Evolutionary conservation across 2,329 filamentous ascomycete genomes (phyloP).

Genomic region (Pseudocercospora cruenta): DNA sequence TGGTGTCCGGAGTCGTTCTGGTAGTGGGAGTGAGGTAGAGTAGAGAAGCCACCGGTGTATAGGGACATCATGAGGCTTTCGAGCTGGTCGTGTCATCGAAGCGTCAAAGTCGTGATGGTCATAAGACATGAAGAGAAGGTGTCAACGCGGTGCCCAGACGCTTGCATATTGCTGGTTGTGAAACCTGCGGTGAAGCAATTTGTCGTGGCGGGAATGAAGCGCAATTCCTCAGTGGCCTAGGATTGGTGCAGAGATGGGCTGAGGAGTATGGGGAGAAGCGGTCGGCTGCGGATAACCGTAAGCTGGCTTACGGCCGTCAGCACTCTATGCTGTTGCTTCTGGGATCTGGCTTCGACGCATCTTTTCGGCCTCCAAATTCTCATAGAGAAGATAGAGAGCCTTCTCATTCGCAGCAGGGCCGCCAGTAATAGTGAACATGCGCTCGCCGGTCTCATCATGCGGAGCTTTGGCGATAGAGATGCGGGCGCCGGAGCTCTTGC

Average conservation of each 20-base stretch:
- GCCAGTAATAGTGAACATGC: conserved; percentile 99
- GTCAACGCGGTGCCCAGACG: conserved; percentile 24
- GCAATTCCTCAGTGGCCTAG: conserved; percentile 15
- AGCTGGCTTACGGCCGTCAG: conserved; percentile 15
- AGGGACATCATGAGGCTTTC: conserved; percentile 30
- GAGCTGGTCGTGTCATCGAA: conserved; percentile 30
- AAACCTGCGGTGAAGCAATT: conserved; percentile 19
- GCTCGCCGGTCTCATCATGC: conserved; percentile 95
- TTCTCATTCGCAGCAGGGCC: conserved; percentile 92
- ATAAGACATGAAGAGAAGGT: conserved; percentile 31
- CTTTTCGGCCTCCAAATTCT: conserved; percentile 99
- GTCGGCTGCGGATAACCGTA: conserved; percentile 11
- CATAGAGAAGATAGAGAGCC: conserved; percentile 92
- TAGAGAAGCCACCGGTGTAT: conserved; percentile 19
- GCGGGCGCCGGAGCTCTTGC: conserved; percentile 91
- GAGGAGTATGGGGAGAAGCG: conserved; percentile 11
- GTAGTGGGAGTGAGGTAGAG: conserved; percentile 9
- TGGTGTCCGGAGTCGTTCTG: conserved; percentile 12
- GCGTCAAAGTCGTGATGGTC: conserved; percentile 35
- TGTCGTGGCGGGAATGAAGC: neutral
- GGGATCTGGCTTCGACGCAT: conserved; percentile 88
- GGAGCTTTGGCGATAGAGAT: conserved; percentile 98
- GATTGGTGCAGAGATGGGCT: conserved; percentile 18
- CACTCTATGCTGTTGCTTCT: conserved; percentile 40
- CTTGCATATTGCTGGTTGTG: conserved; percentile 11